phyloP scores from a whole-genome alignment of 1,284 basidiomycete genomes.

The Cryptococcus sp. region DNA sequence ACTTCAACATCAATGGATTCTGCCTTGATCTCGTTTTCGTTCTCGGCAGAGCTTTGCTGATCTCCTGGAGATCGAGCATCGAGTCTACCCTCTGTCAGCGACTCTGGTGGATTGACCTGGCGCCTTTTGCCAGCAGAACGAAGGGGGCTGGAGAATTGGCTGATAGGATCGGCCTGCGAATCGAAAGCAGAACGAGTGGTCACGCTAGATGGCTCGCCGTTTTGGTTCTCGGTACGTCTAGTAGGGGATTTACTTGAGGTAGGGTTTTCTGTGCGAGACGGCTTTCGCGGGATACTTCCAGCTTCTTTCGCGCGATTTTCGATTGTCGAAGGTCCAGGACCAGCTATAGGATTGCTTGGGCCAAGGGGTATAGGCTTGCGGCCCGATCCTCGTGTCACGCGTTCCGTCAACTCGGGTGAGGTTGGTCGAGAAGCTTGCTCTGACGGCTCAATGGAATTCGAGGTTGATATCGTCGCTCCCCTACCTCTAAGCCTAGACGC shows the following conservation, averaged over 20 bases:
- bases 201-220: too few species aligned
- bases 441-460: background rate
- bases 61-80: background rate
- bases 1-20: background rate
- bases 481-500: too few species aligned
- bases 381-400: too few species aligned
- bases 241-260: too few species aligned
- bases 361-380: too few species aligned
- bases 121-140: background rate
- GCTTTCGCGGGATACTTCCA: too few species aligned
- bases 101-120: background rate
- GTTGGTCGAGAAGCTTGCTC: background rate
- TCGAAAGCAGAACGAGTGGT: background rate
- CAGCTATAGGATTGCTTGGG: background rate
- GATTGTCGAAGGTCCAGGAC: background rate
- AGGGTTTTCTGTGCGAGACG: too few species aligned
- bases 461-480: background rate
- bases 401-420: background rate
- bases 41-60: too few species aligned
- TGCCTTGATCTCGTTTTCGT: constrained; percentile 4
- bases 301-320: background rate
- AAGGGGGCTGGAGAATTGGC: constrained; percentile 1
- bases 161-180: background rate
- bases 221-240: too few species aligned
- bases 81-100: background rate